These are phyloP conservation scores for Mortierella polycephala DNA, from an alignment of 371 early-diverging fungal genomes.

Conservation along the genomic window DNA sequence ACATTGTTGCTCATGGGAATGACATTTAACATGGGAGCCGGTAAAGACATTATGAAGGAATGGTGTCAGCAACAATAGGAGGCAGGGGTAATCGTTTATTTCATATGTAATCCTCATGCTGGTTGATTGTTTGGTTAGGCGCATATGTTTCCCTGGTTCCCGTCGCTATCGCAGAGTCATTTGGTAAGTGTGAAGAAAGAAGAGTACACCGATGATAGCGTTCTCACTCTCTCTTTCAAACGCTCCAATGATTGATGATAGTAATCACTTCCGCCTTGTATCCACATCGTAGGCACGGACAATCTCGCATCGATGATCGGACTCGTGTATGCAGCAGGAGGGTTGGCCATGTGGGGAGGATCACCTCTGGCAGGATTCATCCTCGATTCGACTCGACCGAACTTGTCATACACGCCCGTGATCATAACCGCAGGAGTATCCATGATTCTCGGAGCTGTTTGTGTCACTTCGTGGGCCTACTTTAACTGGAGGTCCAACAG, in stretches of 20 bases:
- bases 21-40: constrained; percentile 31
- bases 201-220: neutral
- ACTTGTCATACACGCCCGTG: constrained; percentile 58
- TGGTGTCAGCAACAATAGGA: no score
- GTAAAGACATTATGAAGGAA: neutral
- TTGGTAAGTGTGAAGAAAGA: constrained; percentile 15
- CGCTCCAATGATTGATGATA: neutral
- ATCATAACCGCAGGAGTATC: constrained; percentile 61
- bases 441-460: constrained; percentile 51
- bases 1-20: constrained; percentile 36
- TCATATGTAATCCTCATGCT: no score
- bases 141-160: constrained; percentile 42
- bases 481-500: constrained; percentile 30
- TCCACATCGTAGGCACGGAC: constrained; percentile 22
- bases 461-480: constrained; percentile 36
- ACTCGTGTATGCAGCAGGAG: constrained; percentile 39
- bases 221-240: neutral
- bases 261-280: neutral
- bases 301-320: constrained; percentile 45
- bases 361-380: constrained; percentile 57
- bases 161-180: constrained; percentile 43
- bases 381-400: constrained; percentile 47
- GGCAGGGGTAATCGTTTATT: no score
- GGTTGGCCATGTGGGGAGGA: constrained; percentile 40
- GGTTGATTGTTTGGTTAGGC: neutral